Percentiles rank a stretch among this genome's conserved stretches.
Evolutionary conservation across 1,284 basidiomycete species (phyloP).

Genomic region (Xerocomus nothofagi): DNA sequence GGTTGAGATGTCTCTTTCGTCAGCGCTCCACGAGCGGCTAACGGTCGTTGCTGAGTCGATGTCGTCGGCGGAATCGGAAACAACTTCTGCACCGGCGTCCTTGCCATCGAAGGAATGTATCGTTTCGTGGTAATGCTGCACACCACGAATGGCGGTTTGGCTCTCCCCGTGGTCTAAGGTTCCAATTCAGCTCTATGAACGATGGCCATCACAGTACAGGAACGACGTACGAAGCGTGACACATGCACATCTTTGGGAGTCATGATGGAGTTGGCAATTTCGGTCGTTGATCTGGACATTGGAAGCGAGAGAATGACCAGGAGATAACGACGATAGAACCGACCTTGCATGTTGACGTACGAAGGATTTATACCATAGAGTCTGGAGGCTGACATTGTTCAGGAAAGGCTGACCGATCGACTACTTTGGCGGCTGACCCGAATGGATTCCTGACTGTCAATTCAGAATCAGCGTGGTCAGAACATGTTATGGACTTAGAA

Average conservation of each 20-base stretch:
- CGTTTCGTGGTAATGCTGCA: slow-evolving; percentile 2
- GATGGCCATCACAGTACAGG: background rate
- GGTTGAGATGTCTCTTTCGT: background rate
- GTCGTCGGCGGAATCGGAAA: no score
- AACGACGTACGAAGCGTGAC: slow-evolving; percentile 5
- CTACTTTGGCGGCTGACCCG: background rate
- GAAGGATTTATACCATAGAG: slow-evolving; percentile 6
- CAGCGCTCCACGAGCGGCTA: background rate
- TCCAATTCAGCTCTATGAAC: background rate
- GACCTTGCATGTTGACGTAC: background rate
- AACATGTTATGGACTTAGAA: no score
- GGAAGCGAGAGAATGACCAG: background rate
- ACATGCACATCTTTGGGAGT: background rate
- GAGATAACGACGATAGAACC: background rate
- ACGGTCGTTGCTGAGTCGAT: background rate
- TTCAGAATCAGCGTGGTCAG: background rate
- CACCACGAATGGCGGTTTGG: slow-evolving; percentile 13
- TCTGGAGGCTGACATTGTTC: slow-evolving; percentile 7
- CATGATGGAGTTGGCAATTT: background rate
- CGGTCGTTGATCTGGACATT: background rate
- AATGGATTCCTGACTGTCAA: slow-evolving; percentile 1
- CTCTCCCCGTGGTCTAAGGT: background rate
- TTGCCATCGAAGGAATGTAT: background rate
- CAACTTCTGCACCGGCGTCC: background rate
- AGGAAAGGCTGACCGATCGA: slow-evolving; percentile 4